Base-by-base conservation (phyloP, 2,329 filamentous ascomycete species). In the Pyrenochaeta sp. region DNA sequence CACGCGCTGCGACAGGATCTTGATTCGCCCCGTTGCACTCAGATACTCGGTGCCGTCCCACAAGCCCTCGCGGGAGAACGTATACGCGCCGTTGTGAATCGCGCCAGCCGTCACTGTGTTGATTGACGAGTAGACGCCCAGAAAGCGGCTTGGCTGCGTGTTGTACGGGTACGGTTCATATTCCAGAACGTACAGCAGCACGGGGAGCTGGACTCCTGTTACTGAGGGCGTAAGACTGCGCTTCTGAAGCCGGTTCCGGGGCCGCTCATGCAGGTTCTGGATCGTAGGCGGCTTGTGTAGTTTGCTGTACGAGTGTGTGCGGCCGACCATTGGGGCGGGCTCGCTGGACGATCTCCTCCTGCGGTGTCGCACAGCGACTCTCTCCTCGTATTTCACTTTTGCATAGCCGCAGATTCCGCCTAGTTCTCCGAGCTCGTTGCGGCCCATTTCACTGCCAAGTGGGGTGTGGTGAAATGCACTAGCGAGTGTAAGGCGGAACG, bases 41-140 rank as follows among this genome's bases (percentile, higher is more conserved):
- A 35, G 20, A 13, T 31, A 72, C 53, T 17, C 72, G 62, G 39
- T 50, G 56, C 15, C 47, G 40, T 30, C 57, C 47, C 29, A 52
- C 8, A 61, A 9, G 6, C 60, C 60, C 35, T 56, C 58, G 36
- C 48, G 41, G 14, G 57, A 62, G 29, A 63, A 63, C 3, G 57
- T 45, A 34, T 59, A 60, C 11, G 60, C 58, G n/a, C 51, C 51
- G 27, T 53, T 49, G 13, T 43, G 35, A n/a, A 61, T 44, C 0
- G 59, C 59, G 3, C 45, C 54, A 4, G 51, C 30, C 1, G 51
- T 62, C 2, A 62, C 57, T 2, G 51, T 46, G 23, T 61, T 29
- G 21, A 62, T 41, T 15, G 44, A 58, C 4, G 57, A 58, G 31
- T 53, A 60, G 7, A 55, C 52, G n/a, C 57, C 59, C 13, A 62